Evolutionary conservation across 2,329 filamentous ascomycete genomes (phyloP), one percentile per base, ranked within the genome.

Genomic region (Aulographum hederae): DNA sequence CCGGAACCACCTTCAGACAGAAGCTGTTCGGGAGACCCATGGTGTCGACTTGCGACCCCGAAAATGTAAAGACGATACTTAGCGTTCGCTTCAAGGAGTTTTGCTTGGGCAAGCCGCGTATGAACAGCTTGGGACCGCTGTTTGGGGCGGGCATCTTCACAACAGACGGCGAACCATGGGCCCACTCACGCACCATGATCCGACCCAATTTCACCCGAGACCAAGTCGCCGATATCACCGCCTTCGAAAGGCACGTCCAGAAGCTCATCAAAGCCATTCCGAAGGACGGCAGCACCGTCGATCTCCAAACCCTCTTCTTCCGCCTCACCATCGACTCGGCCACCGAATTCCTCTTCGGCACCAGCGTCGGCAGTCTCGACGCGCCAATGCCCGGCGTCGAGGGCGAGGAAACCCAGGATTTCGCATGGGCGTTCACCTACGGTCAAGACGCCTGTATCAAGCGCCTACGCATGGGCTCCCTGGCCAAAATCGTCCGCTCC

Each of bases 231-330:
- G 61, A 70, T 41, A 45, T 69, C 4, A 51, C 55, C 1, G 67
- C 65, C 2, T 73, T 77, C 32, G 73, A 78, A 41, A 51, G 47
- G 3, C 71, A 78, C 50, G 57, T 75, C 12, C 48, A 58, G 19
- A 56, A 63, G 17, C 53, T 81, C 34, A 56, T 78, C 17, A 54
- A 58, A n/a, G 60, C 62, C 15, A 60, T 81, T 6, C 69, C 71
- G 0, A 46, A 46, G 0, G 53, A 67, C 35, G 61, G 72, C 29
- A 50, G 56, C 11, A 51, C 50, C 3, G 41, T 53, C 15, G 51
- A 56, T 34, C 34, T 56, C 4, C 51, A 54, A 28, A 41, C 44
- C 8, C 48, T 62, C 11, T 62, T 64, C 47, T 63, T 63, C 48
- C 46, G 51, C n/a, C 37, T 62, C 8, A 63, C 60, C 1, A 55